Base-by-base conservation (phyloP, 2,329 filamentous ascomycete genomes). In the Endoconidiophora laricicola region DNA sequence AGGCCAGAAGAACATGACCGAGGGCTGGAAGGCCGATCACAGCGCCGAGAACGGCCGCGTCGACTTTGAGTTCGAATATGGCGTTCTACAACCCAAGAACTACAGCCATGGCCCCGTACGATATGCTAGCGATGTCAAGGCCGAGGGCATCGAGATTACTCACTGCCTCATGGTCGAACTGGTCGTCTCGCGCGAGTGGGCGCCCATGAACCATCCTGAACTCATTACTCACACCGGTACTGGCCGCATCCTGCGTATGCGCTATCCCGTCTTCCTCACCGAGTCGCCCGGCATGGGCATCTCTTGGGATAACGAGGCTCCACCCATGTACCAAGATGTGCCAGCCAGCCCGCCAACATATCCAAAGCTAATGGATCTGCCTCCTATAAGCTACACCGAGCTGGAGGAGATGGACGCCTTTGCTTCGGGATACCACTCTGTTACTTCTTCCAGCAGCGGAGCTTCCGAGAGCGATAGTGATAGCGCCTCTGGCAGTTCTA, bases 301-400 rank as follows among this genome's bases (percentile, higher is more conserved):
- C 58, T 86, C 83, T 57, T 98, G 91, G 90, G 90, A 96, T 58
- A 90, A 95, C 65, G 90, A 98, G 69, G 80, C 85, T 60, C 90
- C 90, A 10, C 90, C 90, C 1, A 77, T 93, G 57, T 98, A 98
- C 66, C 83, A 91, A 64, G 86, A 96, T 61, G 87, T 96, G 40
- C 88, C 90, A 1, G 81, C 79, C 2, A 86, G 82, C 58, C 90
- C 90, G 45, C 90, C 90, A 0, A 73, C 70, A 4, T 88, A 88
- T 64, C 68, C 61, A 39, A 49, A 49, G 39, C 39, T 16, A 10
- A 20, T 49, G 7, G 39, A 33, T 6, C 6, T 52, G 43, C 50
- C 46, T 7, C 44, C 42, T 22, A 49, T 52, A 23, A 49, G 42
- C 46, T 52, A 52, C 43, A 43, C 50, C 14, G 50, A 52, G 42